phyloP scores from a whole-genome alignment of 768 basidiomycete species.

The Amanita molliuscula region DNA sequence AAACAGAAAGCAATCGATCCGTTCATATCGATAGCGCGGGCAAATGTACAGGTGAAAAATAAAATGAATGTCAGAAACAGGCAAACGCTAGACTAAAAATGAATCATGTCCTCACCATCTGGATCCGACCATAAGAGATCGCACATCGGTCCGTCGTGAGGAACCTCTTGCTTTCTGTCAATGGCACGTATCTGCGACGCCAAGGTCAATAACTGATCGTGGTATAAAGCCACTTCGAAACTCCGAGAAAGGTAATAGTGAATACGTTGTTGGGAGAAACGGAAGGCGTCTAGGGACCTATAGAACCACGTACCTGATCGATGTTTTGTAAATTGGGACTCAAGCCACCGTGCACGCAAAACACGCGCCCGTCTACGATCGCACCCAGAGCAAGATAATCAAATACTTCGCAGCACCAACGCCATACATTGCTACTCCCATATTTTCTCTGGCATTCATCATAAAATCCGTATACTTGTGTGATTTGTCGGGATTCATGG shows the following conservation, averaged over 20 bases:
- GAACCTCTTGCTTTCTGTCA: slow-evolving; percentile 94
- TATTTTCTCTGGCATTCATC: slow-evolving; percentile 98
- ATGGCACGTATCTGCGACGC: slow-evolving; percentile 74
- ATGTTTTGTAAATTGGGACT: slow-evolving; percentile 81
- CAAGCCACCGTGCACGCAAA: slow-evolving; percentile 95
- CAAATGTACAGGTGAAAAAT: slow-evolving; percentile 2
- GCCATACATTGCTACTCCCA: slow-evolving; percentile 88
- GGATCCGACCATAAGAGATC: slow-evolving; percentile 99
- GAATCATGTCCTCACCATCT: slow-evolving; percentile 54
- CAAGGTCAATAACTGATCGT: not conserved
- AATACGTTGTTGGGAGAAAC: not conserved
- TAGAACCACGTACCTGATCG: slow-evolving; percentile 61
- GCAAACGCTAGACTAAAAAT: not conserved
- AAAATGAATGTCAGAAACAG: slow-evolving; percentile 2
- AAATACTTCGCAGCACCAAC: slow-evolving; percentile 98
- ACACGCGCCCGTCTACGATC: slow-evolving; percentile 93
- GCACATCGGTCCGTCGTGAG: slow-evolving; percentile 98
- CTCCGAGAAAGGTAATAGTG: not conserved
- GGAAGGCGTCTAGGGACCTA: not conserved
- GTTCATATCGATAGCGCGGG: not conserved
- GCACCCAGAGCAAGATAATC: slow-evolving; percentile 93
- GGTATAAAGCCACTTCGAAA: not conserved
- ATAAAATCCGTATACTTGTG: slow-evolving; percentile 90
- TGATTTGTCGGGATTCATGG: slow-evolving; percentile 96
- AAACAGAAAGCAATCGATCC: not conserved